phyloP scores from a whole-genome alignment of 2,329 filamentous ascomycete species.

The Alternaria burnsii region DNA sequence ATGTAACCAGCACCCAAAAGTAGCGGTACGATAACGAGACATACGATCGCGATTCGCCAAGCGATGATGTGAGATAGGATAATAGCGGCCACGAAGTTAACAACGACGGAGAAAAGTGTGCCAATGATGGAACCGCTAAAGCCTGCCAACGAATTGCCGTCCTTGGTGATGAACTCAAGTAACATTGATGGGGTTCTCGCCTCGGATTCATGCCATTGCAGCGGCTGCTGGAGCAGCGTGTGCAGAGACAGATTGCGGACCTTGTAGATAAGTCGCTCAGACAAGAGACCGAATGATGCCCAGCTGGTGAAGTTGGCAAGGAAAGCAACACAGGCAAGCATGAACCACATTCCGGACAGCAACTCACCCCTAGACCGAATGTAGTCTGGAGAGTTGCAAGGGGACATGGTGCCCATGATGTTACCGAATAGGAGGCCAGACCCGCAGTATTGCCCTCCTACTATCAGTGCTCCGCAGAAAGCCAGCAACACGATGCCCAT shows the following conservation, averaged over 20 bases:
- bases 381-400: constrained; percentile 59
- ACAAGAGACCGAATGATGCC: constrained; percentile 65
- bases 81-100: constrained; percentile 74
- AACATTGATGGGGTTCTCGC: constrained; percentile 68
- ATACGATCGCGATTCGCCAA: constrained; percentile 80
- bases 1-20: constrained; percentile 74
- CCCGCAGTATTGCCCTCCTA: constrained; percentile 66
- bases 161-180: constrained; percentile 73
- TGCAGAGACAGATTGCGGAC: constrained; percentile 71
- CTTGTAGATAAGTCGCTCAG: constrained; percentile 71
- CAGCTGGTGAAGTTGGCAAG: constrained; percentile 69
- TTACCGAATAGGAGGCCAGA: constrained; percentile 69
- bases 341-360: constrained; percentile 67
- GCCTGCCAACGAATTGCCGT: constrained; percentile 71
- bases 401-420: constrained; percentile 65
- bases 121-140: constrained; percentile 76
- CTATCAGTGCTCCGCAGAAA: constrained; percentile 61
- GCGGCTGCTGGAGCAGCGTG: constrained; percentile 70
- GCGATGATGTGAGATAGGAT: constrained; percentile 74
- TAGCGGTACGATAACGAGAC: constrained; percentile 72
- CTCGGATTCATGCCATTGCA: constrained; percentile 75
- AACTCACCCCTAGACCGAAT: constrained; percentile 63
- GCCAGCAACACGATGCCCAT: constrained; percentile 57
- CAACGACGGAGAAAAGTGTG: constrained; percentile 71
- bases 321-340: constrained; percentile 67